These are phyloP conservation scores for Plantago elongata DNA, from an alignment of 257 asterid genomes.

Conservation along the genomic window DNA sequence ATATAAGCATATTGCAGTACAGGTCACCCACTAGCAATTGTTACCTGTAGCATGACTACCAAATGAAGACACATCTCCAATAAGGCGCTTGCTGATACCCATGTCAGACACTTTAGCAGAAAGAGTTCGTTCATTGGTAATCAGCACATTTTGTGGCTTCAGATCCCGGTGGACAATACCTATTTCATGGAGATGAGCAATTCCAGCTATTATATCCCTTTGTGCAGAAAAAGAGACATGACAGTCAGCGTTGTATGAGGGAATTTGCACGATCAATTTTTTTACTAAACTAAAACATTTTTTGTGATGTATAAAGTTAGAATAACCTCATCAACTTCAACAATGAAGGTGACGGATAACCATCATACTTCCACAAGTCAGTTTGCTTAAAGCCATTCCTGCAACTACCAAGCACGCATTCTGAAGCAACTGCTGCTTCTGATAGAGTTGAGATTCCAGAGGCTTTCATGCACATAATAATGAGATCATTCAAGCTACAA, in stretches of 20 bases:
- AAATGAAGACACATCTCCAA: constrained; percentile 76
- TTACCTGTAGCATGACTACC: constrained; percentile 83
- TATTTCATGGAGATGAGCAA: constrained; percentile 81
- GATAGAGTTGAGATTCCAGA: constrained; percentile 24
- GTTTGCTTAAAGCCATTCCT: constrained; percentile 36
- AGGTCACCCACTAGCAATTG: constrained; percentile 8
- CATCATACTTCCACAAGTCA: constrained; percentile 58
- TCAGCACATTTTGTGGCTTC: constrained; percentile 88
- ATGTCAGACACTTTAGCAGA: constrained; percentile 91
- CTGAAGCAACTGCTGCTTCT: constrained; percentile 36
- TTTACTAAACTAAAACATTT: constrained; percentile 2
- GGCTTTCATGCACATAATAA: constrained; percentile 45
- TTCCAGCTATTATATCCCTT: constrained; percentile 87
- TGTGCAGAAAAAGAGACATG: constrained; percentile 14
- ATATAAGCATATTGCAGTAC: constrained; percentile 3
- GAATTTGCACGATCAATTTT: constrained; percentile 6
- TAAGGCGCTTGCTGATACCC: constrained; percentile 94
- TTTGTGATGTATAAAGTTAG: constrained; percentile 6
- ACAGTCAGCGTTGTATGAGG: constrained; percentile 16
- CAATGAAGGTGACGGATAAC: constrained; percentile 66
- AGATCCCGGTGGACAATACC: constrained; percentile 93
- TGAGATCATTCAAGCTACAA: constrained; percentile 83
- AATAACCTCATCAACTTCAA: constrained; percentile 77
- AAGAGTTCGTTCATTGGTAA: constrained; percentile 49
- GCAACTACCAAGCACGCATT: constrained; percentile 32